A percentile compares a stretch with the other conserved stretches of the same genome.
Conservation (phyloP, 1,139 yeast genomes). For the Candida gigantensis region DNA sequence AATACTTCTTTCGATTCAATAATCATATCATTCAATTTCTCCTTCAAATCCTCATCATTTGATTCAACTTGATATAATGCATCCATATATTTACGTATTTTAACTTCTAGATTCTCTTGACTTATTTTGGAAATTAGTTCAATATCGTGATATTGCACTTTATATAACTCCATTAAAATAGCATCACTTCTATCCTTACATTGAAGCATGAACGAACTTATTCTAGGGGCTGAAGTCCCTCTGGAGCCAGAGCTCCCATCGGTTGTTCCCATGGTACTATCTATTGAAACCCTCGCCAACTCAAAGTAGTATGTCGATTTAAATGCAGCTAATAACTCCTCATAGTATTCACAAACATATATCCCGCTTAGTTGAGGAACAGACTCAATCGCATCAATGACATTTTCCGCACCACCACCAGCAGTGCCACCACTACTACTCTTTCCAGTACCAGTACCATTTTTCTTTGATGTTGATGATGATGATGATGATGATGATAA, state of each 20-base stretch:
- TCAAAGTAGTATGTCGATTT: too few relatives aligned
- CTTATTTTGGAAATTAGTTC: conserved; percentile 29
- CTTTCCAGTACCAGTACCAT: conserved; percentile 7
- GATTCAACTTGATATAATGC: conserved; percentile 1
- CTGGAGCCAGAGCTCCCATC: neutral
- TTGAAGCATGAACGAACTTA: too few relatives aligned
- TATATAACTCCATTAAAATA: conserved; percentile 27
- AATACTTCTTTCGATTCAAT: conserved; percentile 10
- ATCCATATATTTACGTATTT: conserved; percentile 11
- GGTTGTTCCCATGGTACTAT: neutral
- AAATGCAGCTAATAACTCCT: conserved; percentile 22
- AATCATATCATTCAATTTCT: conserved; percentile 3
- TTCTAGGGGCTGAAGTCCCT: too few relatives aligned
- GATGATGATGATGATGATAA: conserved; percentile 1
- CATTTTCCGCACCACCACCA: too few relatives aligned
- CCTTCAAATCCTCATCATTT: neutral
- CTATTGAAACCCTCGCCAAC: too few relatives aligned
- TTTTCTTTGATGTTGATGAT: neutral
- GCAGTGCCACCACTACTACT: too few relatives aligned
- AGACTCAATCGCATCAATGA: conserved; percentile 20
- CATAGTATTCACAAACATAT: conserved; percentile 27
- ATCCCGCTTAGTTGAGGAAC: conserved; percentile 33
- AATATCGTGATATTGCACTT: conserved; percentile 23
- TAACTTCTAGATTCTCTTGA: conserved; percentile 24
- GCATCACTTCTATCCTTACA: conserved; percentile 17